Conservation (phyloP, 768 basidiomycete species). For the Mrakia blollopis region DNA sequence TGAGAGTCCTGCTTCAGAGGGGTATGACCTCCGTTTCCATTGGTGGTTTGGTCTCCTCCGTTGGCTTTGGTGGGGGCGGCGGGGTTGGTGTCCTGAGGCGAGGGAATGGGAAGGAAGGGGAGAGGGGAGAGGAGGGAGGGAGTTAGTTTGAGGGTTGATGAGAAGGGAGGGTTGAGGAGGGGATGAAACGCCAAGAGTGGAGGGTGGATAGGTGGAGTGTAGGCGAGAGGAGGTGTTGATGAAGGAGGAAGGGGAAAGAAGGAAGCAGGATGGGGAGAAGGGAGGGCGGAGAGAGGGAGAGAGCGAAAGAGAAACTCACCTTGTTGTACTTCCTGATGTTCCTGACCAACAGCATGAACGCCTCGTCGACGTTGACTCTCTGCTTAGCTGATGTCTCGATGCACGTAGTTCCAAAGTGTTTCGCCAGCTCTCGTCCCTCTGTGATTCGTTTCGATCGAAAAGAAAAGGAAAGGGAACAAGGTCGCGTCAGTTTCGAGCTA, state of each 20-base stretch:
- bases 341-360: constrained; percentile 85
- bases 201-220: neutral
- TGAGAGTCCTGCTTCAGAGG: constrained; percentile 28
- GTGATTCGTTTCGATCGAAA: constrained; percentile 26
- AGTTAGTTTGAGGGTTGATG: neutral
- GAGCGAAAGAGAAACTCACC: constrained; percentile 48
- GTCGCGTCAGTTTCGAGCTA: neutral
- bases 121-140: neutral
- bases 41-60: too few relatives aligned
- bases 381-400: constrained; percentile 96
- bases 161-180: neutral
- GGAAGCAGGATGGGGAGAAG: neutral
- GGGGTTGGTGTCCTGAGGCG: constrained; percentile 8
- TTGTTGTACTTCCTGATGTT: constrained; percentile 93
- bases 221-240: too few relatives aligned
- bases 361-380: constrained; percentile 93
- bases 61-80: constrained; percentile 12
- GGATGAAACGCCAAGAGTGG: neutral
- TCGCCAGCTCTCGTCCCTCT: constrained; percentile 98
- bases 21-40: constrained; percentile 9
- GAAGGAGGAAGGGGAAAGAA: too few relatives aligned
- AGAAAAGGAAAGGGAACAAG: neutral
- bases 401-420: constrained; percentile 88
- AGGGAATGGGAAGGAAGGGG: neutral
- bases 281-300: neutral